Evolutionary conservation across 2,329 filamentous ascomycete genomes (phyloP).

Genomic region (Cladophialophora chaetospira): DNA sequence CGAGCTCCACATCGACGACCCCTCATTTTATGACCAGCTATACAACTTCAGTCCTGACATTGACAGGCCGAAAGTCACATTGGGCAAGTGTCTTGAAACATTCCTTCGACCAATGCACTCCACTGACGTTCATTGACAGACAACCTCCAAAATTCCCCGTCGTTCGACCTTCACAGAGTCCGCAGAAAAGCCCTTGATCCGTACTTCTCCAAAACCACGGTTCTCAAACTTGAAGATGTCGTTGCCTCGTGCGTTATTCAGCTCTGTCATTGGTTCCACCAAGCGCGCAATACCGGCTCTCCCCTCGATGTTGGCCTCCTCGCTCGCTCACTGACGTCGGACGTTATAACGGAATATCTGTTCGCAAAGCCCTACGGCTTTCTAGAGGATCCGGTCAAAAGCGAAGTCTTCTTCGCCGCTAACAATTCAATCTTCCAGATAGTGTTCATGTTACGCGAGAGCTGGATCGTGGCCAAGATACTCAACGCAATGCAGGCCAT

Average conservation of each 20-base stretch:
- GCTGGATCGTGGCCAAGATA: slow-evolving; percentile 36
- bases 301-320: not conserved
- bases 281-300: not conserved
- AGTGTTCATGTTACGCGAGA: slow-evolving; percentile 29
- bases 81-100: not conserved
- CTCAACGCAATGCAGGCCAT: slow-evolving; percentile 39
- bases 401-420: slow-evolving; percentile 31
- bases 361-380: slow-evolving; percentile 33
- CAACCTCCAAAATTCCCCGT: not conserved
- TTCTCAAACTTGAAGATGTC: not conserved
- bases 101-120: not conserved
- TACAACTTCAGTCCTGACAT: not conserved
- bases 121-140: not conserved
- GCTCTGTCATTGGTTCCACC: not conserved
- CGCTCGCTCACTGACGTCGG: slow-evolving; percentile 30
- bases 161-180: not conserved
- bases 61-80: not conserved
- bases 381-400: slow-evolving; percentile 24
- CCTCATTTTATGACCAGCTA: not conserved
- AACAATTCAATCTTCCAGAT: slow-evolving; percentile 30
- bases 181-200: not conserved
- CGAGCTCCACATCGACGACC: slow-evolving; percentile 37
- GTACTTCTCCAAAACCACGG: not conserved
- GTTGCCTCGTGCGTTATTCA: not conserved
- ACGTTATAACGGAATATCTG: slow-evolving; percentile 32